A percentile compares a stretch with the other conserved stretches of the same genome.
Evolutionary conservation across 495 filamentous ascomycete species (phyloP).

Genomic region (Tirmania nivea): DNA sequence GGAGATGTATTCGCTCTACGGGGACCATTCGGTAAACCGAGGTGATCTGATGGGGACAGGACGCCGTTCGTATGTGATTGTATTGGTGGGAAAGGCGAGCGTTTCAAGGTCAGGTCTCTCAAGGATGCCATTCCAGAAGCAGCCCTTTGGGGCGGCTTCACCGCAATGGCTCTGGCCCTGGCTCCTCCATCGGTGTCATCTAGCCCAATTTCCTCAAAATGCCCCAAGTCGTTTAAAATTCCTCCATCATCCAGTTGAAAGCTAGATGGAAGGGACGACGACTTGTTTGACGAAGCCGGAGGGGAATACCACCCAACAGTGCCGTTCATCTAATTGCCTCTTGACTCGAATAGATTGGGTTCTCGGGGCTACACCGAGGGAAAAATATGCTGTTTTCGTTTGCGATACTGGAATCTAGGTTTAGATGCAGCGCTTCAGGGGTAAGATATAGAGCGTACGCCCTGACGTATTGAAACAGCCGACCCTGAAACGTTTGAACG

Average conservation of each 20-base stretch:
- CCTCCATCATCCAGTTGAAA: slow-evolving; percentile 45
- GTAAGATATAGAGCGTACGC: not conserved
- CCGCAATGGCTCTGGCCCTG: not conserved
- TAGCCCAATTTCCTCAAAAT: slow-evolving; percentile 89
- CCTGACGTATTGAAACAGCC: no score
- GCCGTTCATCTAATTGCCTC: not conserved
- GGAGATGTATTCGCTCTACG: slow-evolving; percentile 1
- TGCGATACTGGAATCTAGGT: not conserved
- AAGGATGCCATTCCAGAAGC: not conserved
- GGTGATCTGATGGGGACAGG: slow-evolving; percentile 4
- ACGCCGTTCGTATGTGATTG: not conserved
- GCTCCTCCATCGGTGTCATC: slow-evolving; percentile 30
- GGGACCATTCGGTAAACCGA: slow-evolving; percentile 6
- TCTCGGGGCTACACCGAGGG: not conserved
- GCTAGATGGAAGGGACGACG: slow-evolving; percentile 67
- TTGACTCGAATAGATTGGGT: not conserved
- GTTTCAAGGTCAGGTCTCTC: slow-evolving; percentile 21
- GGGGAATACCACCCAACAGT: slow-evolving; percentile 1
- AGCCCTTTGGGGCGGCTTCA: slow-evolving; percentile 4
- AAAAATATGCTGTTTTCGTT: not conserved
- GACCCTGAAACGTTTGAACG: no score
- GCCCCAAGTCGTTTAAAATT: slow-evolving; percentile 43
- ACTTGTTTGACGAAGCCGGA: slow-evolving; percentile 65
- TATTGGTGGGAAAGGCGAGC: not conserved
- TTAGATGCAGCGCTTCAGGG: not conserved